A percentile compares a stretch with the other conserved stretches of the same genome.
Conservation (phyloP, 2,329 filamentous ascomycete genomes). For the Sclerotinia subarctica region DNA sequence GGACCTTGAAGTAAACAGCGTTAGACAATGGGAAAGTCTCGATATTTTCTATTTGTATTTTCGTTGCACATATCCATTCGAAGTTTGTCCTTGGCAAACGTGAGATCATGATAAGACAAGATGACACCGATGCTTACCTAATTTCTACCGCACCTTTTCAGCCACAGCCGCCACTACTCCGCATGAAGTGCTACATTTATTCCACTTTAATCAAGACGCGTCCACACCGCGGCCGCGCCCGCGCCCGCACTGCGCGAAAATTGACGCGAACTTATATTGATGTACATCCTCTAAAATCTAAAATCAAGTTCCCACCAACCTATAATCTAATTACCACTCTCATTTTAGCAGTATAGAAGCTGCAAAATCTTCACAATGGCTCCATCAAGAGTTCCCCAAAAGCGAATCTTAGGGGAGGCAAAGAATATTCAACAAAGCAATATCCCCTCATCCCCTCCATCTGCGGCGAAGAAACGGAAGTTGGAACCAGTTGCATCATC, state of each 20-base stretch:
- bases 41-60: too few species aligned
- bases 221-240: conserved; percentile 18
- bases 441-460: conserved; percentile 52
- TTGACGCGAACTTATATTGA: conserved; percentile 17
- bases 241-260: conserved; percentile 17
- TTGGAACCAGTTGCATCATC: conserved; percentile 59
- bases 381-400: conserved; percentile 57
- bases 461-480: conserved; percentile 71
- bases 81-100: not conserved
- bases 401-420: conserved; percentile 68
- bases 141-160: not conserved
- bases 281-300: not conserved
- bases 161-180: not conserved
- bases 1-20: too few species aligned
- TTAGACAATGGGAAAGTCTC: too few species aligned
- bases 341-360: conserved; percentile 14
- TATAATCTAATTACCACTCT: not conserved
- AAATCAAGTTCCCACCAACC: not conserved
- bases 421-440: conserved; percentile 54
- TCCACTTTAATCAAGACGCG: conserved; percentile 23
- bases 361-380: conserved; percentile 32
- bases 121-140: not conserved
- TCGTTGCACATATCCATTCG: too few species aligned
- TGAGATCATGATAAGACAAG: not conserved
- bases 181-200: not conserved